Evolutionary conservation across 768 basidiomycete genomes (phyloP).

Genomic region (Omphalotus guepiniiformis): DNA sequence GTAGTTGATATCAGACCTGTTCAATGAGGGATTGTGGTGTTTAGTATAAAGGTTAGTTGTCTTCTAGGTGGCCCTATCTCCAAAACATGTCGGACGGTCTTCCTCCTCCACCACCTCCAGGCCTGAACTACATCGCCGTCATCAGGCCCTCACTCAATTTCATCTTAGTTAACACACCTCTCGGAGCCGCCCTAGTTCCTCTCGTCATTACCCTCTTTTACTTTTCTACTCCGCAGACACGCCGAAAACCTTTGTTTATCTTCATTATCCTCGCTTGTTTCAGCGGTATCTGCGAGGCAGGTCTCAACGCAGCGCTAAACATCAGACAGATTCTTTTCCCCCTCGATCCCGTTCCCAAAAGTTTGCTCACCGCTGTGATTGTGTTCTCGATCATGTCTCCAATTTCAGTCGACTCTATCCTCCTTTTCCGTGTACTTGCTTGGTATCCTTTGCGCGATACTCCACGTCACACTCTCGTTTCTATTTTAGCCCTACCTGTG

Average conservation of each 20-base stretch:
- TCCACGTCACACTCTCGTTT: slow-evolving; percentile 9
- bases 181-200: slow-evolving; percentile 22
- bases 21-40: no score
- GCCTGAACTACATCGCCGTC: slow-evolving; percentile 13
- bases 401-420: slow-evolving; percentile 32
- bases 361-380: slow-evolving; percentile 18
- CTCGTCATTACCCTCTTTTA: slow-evolving; percentile 17
- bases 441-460: slow-evolving; percentile 26
- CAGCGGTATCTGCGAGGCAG: slow-evolving; percentile 12
- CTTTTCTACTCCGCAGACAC: slow-evolving; percentile 19
- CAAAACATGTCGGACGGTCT: not conserved
- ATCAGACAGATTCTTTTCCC: slow-evolving; percentile 14
- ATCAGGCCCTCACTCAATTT: slow-evolving; percentile 19
- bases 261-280: slow-evolving; percentile 20
- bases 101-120: slow-evolving; percentile 11
- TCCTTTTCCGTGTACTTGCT: slow-evolving; percentile 30
- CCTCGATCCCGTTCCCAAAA: slow-evolving; percentile 11
- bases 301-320: not conserved
- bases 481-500: slow-evolving; percentile 23
- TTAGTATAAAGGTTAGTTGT: no score
- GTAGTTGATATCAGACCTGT: no score
- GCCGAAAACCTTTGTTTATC: slow-evolving; percentile 19
- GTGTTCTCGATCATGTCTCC: slow-evolving; percentile 25
- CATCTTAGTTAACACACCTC: slow-evolving; percentile 25
- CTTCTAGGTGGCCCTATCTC: no score